Evolutionary conservation across 495 filamentous ascomycete species (phyloP), one percentile per base, ranked within the genome.

Genomic region (Neurospora sp.): DNA sequence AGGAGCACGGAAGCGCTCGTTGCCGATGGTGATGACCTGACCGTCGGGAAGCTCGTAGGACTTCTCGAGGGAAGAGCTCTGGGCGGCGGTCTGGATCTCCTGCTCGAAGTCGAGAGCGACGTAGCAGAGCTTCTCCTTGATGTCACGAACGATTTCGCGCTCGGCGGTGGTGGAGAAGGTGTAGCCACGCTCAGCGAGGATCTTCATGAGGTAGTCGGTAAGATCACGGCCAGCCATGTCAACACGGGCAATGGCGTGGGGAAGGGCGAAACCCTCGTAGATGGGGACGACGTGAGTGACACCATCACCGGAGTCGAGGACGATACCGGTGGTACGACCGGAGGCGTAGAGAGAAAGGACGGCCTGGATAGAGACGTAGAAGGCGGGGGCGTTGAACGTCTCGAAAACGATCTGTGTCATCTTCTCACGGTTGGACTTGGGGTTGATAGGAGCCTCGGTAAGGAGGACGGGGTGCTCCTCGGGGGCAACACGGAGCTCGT

Each of bases 391-490:
- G 88, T 99, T 99, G 91, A 98, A 99, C 79, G 96, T 99, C 89
- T 99, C 96, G 91, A 99, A 99, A 83, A 99, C 96, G 78, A 99
- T 98, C 87, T 99, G 96, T 74, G 96, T 98, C 93, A 98, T 98
- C 90, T 97, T 98, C 90, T 98, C 96, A 89, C 96, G 92, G 88
- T 99, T 99, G 87, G 94, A 97, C 90, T 98, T 98, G 85, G 96
- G 96, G 90, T 99, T 99, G 90, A 99, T 96, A 75, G 96, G 96
- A 80, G 96, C 96, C 87, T 99, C 96, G 81, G 96, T 99, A 84
- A 99, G 89, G 81, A 99, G 90, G 80, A 98, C 95, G 79, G 96
- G 96, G 91, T 99, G 96, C 93, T 99, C 96, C 90, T 99, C 96
- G 74, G 96, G 96, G 76, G 96, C 96, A 75, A 99, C 96, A 93